Conservation (phyloP, 2,329 filamentous ascomycete genomes). For the Penicillium sp. region DNA sequence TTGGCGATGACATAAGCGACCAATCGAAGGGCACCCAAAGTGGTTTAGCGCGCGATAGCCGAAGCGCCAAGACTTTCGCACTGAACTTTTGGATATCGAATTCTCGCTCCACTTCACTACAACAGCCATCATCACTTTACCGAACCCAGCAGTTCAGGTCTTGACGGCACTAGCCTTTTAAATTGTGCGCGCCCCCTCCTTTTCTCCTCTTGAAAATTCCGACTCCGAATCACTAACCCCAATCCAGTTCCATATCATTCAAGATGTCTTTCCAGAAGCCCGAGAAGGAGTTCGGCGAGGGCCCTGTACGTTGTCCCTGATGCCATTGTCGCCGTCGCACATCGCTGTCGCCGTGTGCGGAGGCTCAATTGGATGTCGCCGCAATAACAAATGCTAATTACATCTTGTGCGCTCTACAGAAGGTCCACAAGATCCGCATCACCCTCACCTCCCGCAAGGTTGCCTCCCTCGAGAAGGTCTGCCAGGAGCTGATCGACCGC, state of each 20-base stretch:
- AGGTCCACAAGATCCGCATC: constrained; percentile 98
- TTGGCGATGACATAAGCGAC: constrained; percentile 7
- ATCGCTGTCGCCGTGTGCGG: constrained; percentile 8
- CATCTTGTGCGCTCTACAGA: constrained; percentile 47
- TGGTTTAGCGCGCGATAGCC: constrained; percentile 41
- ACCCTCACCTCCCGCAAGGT: constrained; percentile 96
- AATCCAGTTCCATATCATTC: constrained; percentile 34
- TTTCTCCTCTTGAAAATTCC: constrained; percentile 8
- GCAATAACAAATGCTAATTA: constrained; percentile 11
- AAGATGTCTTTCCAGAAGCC: constrained; percentile 93
- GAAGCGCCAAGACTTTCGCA: constrained; percentile 36
- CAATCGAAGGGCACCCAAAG: constrained; percentile 21
- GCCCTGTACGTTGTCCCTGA: constrained; percentile 59
- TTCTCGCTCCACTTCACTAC: constrained; percentile 22
- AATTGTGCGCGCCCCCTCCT: constrained; percentile 9
- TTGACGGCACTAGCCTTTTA: constrained; percentile 56
- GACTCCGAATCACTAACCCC: constrained; percentile 22
- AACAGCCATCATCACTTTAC: constrained; percentile 69
- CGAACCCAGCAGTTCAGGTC: constrained; percentile 74
- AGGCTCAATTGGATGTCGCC: constrained; percentile 1
- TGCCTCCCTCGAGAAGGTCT: constrained; percentile 94
- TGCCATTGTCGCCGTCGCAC: constrained; percentile 8
- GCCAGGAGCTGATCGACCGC: constrained; percentile 95
- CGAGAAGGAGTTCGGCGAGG: constrained; percentile 90
- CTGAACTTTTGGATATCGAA: constrained; percentile 24